These are phyloP conservation scores for Ceraceosorus guamensis DNA, from an alignment of 1,284 basidiomycete species.

Conservation along the genomic window DNA sequence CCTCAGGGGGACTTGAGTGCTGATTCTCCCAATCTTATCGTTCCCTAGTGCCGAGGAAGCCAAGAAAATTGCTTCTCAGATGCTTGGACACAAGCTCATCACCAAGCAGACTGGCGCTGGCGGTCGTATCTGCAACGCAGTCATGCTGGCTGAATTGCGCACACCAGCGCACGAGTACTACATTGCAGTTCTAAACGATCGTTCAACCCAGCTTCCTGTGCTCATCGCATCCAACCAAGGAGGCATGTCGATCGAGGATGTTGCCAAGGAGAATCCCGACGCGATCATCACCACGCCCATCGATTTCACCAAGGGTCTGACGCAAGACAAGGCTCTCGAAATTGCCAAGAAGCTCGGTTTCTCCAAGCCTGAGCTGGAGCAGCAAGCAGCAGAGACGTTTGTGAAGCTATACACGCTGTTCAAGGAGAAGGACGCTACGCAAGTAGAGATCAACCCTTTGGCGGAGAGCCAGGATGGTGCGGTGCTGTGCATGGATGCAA, in stretches of 20 bases:
- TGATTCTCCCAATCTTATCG: slow-evolving; percentile 6
- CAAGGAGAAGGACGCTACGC: slow-evolving; percentile 98
- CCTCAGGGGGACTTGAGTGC: background rate
- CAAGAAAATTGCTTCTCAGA: slow-evolving; percentile 75
- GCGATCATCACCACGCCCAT: slow-evolving; percentile 96
- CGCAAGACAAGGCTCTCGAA: slow-evolving; percentile 63
- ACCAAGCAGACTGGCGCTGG: slow-evolving; percentile 96
- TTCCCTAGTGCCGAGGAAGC: slow-evolving; percentile 72
- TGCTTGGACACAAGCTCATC: slow-evolving; percentile 93
- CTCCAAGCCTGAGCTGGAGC: slow-evolving; percentile 64
- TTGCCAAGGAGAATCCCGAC: slow-evolving; percentile 89
- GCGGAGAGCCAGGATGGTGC: slow-evolving; percentile 88
- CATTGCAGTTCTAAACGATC: slow-evolving; percentile 93
- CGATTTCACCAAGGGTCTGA: slow-evolving; percentile 75
- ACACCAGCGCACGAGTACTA: slow-evolving; percentile 96
- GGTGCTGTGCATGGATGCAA: slow-evolving; percentile 99
- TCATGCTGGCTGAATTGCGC: slow-evolving; percentile 96
- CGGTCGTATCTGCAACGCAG: slow-evolving; percentile 90
- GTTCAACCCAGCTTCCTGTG: slow-evolving; percentile 77
- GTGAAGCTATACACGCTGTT: slow-evolving; percentile 92
- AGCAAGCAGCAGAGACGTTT: slow-evolving; percentile 85
- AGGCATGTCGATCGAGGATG: slow-evolving; percentile 86
- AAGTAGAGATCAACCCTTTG: slow-evolving; percentile 99
- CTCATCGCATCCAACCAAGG: slow-evolving; percentile 83
- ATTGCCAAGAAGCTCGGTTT: slow-evolving; percentile 89